phyloP scores from a whole-genome alignment of 2,329 filamentous ascomycete genomes.

The Diaporthe ampelina region DNA sequence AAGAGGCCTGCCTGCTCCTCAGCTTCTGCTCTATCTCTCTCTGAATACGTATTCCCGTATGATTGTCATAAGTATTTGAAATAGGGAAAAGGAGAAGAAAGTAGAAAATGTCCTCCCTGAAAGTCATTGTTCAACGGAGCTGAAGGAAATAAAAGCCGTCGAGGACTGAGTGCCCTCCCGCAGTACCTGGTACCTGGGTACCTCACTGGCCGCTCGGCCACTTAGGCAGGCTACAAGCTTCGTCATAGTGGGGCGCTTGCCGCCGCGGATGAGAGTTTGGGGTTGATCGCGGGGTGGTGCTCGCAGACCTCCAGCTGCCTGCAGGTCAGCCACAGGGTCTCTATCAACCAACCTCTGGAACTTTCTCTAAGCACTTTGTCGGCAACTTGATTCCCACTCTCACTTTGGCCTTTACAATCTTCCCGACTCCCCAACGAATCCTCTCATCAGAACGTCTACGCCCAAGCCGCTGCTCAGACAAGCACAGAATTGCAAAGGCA shows the following conservation, averaged over 20 bases:
- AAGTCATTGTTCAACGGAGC: background rate
- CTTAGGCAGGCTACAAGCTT: constrained; percentile 8
- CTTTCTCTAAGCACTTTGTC: background rate
- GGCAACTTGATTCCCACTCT: background rate
- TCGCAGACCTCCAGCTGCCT: constrained; percentile 33
- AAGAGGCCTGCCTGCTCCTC: background rate
- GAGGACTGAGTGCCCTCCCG: too few species aligned
- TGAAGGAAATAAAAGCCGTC: too few species aligned
- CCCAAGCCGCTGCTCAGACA: background rate
- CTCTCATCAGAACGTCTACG: too few species aligned
- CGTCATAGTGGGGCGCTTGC: constrained; percentile 39
- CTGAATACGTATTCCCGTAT: background rate
- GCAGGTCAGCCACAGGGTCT: constrained; percentile 1
- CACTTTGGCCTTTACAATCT: background rate
- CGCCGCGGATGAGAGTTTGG: background rate
- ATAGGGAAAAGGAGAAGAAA: too few species aligned
- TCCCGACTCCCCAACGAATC: background rate
- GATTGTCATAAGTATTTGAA: too few species aligned
- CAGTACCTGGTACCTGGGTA: background rate
- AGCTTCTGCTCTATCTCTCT: background rate
- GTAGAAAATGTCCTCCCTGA: too few species aligned
- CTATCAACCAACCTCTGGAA: background rate
- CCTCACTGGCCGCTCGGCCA: background rate
- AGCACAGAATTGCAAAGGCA: background rate
- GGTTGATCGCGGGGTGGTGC: constrained; percentile 26